A percentile compares a stretch with the other conserved stretches of the same genome.
These are phyloP conservation scores for Neltuma alba DNA, from an alignment of 306 rosid species.

Conservation along the genomic window DNA sequence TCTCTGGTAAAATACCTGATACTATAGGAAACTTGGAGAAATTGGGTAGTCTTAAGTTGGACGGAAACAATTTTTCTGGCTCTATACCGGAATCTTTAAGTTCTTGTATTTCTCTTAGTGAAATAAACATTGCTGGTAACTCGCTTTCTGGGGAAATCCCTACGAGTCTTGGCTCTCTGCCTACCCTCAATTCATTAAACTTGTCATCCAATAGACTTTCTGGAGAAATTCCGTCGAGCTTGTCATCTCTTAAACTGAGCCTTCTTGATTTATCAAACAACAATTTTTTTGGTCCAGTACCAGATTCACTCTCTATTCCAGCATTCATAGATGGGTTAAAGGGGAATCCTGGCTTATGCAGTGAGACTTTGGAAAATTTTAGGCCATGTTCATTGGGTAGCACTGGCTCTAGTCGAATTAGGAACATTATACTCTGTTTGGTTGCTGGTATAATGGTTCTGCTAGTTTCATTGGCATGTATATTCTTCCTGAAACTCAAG, in stretches of 20 bases:
- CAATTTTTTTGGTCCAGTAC: constrained; percentile 49
- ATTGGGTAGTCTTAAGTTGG: constrained; percentile 42
- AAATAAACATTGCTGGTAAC: constrained; percentile 53
- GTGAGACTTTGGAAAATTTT: constrained; percentile 34
- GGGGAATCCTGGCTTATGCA: constrained; percentile 68
- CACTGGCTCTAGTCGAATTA: constrained; percentile 13
- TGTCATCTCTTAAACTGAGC: constrained; percentile 53
- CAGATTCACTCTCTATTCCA: constrained; percentile 43
- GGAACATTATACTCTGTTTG: constrained; percentile 40
- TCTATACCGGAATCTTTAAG: constrained; percentile 56
- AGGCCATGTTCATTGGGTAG: constrained; percentile 42
- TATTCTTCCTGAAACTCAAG: constrained; percentile 44
- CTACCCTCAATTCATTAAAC: constrained; percentile 58
- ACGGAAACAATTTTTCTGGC: constrained; percentile 53
- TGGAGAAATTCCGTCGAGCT: constrained; percentile 50
- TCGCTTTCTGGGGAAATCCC: constrained; percentile 53
- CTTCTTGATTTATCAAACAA: constrained; percentile 63
- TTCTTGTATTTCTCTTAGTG: constrained; percentile 50
- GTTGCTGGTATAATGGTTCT: constrained; percentile 43
- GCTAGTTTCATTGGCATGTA: constrained; percentile 33
- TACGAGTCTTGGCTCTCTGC: constrained; percentile 50
- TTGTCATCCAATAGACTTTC: constrained; percentile 58
- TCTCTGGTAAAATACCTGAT: constrained; percentile 55
- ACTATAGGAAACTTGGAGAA: constrained; percentile 55
- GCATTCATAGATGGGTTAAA: constrained; percentile 49